Evolutionary conservation across 78 protist species (phyloP).

Genomic region (Dictyostelium purpureum): DNA sequence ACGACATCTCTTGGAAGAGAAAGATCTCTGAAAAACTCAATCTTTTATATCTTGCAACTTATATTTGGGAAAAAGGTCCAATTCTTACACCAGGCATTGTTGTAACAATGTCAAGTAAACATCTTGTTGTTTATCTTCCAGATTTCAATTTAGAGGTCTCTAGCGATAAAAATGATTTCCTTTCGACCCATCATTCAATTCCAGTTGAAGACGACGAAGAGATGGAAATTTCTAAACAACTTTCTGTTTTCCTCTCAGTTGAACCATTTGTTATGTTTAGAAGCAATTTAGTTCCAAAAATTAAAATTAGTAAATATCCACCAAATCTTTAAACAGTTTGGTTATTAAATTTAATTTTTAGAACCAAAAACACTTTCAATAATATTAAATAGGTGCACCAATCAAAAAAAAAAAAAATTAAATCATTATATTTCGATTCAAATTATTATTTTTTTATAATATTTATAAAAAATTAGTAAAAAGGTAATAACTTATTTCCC

Average conservation of each 20-base stretch:
- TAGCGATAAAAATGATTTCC: constrained; percentile 46
- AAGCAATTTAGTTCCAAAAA: constrained; percentile 63
- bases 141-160: constrained; percentile 55
- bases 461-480: no score
- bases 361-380: no score
- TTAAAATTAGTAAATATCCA: constrained; percentile 56
- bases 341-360: no score
- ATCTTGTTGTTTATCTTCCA: constrained; percentile 49
- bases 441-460: no score
- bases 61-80: constrained; percentile 76
- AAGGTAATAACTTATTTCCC: no score
- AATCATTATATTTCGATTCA: no score
- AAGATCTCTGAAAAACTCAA: constrained; percentile 72
- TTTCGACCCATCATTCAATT: background rate
- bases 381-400: no score
- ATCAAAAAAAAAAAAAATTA: no score
- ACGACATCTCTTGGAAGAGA: constrained; percentile 72
- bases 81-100: constrained; percentile 52
- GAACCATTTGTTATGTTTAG: constrained; percentile 68
- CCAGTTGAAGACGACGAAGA: constrained; percentile 42
- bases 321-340: no score
- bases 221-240: constrained; percentile 31
- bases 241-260: constrained; percentile 60
- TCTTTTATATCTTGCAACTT: constrained; percentile 38
- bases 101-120: constrained; percentile 62